Base-by-base conservation (phyloP, 2,329 filamentous ascomycete genomes). In the Pseudocercospora macadamiae region DNA sequence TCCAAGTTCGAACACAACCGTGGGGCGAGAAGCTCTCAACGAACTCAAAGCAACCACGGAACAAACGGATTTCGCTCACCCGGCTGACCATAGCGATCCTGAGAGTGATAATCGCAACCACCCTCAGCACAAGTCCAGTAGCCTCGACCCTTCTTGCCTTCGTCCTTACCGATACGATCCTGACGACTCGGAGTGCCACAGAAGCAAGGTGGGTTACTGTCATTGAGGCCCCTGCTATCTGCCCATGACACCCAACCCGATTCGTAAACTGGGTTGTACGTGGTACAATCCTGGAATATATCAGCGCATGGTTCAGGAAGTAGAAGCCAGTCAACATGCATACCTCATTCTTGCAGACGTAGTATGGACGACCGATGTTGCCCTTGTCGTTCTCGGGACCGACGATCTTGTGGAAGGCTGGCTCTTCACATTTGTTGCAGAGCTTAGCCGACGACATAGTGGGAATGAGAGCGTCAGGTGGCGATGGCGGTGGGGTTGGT, bases 91-190 rank as follows among this genome's bases (percentile, higher is more conserved):
- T n/a, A n/a, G n/a, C n/a, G n/a, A n/a, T 54, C 51, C n/a, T 44
- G 34, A 0, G 51, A 54, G n/a, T 45, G 42, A 18, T 54, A 54
- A 37, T 45, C n/a, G 18, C 51, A 54, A n/a, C 32, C 12, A 21
- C 51, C 51, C 14, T 21, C 16, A 21, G 51, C 51, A 28, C 51
- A 54, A 28, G 23, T 32, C 36, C 34, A 54, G 37, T 44, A 54
- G 14, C 36, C 21, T n/a, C 10, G 25, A n/a, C 51, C 51, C 8
- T 23, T 23, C 36, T 30, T 45, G 14, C 25, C 36, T 26, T 21
- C 25, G 18, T 45, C 36, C 12, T 42, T 42, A 37, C 51, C 23
- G 12, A 44, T 54, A 4, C 21, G 23, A 10, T 30, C 36, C 34
- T 32, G 51, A 10, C 51, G 51, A 28, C 51, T 54, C 14, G 51